Percentiles rank a stretch among this genome's conserved stretches.
Evolutionary conservation across 768 basidiomycete species (phyloP).

Genomic region (Serpula lacrymans): DNA sequence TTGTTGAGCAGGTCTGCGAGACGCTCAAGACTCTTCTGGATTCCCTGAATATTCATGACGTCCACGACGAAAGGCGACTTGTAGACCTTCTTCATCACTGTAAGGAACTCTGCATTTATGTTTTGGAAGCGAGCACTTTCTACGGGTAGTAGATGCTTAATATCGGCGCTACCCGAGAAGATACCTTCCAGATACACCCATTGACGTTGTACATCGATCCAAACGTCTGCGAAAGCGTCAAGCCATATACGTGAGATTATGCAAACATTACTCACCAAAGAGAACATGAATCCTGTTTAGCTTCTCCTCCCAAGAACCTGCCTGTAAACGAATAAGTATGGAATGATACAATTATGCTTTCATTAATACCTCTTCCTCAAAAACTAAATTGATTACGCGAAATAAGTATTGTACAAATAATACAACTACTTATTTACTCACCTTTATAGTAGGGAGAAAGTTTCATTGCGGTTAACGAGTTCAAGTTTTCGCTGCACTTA

Average conservation of each 20-base stretch:
- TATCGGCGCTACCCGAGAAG: conserved; percentile 99
- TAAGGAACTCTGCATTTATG: conserved; percentile 96
- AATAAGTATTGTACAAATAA: neutral
- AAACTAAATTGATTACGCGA: conserved; percentile 46
- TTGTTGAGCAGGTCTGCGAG: conserved; percentile 94
- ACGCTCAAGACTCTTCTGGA: conserved; percentile 97
- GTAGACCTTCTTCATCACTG: conserved; percentile 99
- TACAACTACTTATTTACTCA: conserved; percentile 21
- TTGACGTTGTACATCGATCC: conserved; percentile 99
- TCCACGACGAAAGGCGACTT: conserved; percentile 98
- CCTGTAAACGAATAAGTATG: conserved; percentile 35
- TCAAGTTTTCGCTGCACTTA: conserved; percentile 96
- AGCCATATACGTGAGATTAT: neutral
- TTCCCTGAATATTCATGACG: conserved; percentile 92
- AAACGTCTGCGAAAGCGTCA: conserved; percentile 63
- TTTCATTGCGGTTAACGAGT: conserved; percentile 96
- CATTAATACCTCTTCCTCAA: conserved; percentile 76
- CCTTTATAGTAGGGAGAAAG: conserved; percentile 98
- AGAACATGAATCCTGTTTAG: conserved; percentile 94
- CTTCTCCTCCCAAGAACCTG: conserved; percentile 94
- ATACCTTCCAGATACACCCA: conserved; percentile 99
- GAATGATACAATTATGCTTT: neutral
- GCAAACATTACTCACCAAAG: conserved; percentile 64
- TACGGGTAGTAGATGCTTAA: conserved; percentile 97
- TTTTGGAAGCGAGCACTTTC: conserved; percentile 98